These are phyloP conservation scores for Schwanniomyces polymorphus DNA, from an alignment of 805 yeast species.

Conservation along the genomic window DNA sequence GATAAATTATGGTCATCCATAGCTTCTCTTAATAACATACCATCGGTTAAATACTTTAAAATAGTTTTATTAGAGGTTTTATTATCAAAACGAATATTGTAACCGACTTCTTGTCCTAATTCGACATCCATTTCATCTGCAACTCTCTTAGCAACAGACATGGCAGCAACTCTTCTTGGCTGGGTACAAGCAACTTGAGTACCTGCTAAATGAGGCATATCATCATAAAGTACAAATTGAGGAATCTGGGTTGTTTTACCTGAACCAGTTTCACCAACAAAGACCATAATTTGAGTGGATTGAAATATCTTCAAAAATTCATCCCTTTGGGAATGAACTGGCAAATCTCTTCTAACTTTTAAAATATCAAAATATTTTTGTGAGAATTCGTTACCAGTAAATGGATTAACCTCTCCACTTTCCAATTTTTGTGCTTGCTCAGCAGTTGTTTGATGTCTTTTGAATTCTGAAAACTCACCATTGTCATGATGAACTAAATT, in stretches of 20 bases:
- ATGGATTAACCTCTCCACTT: constrained; percentile 65
- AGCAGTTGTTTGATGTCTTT: constrained; percentile 67
- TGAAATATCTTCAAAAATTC: constrained; percentile 87
- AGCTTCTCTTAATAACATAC: constrained; percentile 96
- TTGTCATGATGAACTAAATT: constrained; percentile 56
- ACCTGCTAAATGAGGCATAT: constrained; percentile 82
- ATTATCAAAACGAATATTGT: constrained; percentile 91
- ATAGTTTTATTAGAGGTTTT: constrained; percentile 78
- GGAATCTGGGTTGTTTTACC: constrained; percentile 99
- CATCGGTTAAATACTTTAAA: constrained; percentile 96
- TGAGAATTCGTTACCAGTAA: constrained; percentile 66
- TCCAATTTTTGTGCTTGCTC: constrained; percentile 61
- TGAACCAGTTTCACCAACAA: constrained; percentile 98
- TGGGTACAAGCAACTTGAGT: constrained; percentile 93
- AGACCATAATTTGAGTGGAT: constrained; percentile 89
- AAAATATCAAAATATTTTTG: constrained; percentile 76
- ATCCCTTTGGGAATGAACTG: constrained; percentile 90
- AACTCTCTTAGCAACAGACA: constrained; percentile 97
- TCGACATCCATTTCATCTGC: constrained; percentile 96
- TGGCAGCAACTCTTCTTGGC: constrained; percentile 98
- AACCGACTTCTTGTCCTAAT: constrained; percentile 94
- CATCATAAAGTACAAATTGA: constrained; percentile 90
- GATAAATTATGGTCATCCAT: constrained; percentile 89
- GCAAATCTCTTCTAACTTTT: constrained; percentile 77
- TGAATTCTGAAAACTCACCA: constrained; percentile 58